Evolutionary conservation across 2,329 filamentous ascomycete genomes (phyloP), one percentile per base, ranked within the genome.

Genomic region (Hirsutella rhossiliensis): DNA sequence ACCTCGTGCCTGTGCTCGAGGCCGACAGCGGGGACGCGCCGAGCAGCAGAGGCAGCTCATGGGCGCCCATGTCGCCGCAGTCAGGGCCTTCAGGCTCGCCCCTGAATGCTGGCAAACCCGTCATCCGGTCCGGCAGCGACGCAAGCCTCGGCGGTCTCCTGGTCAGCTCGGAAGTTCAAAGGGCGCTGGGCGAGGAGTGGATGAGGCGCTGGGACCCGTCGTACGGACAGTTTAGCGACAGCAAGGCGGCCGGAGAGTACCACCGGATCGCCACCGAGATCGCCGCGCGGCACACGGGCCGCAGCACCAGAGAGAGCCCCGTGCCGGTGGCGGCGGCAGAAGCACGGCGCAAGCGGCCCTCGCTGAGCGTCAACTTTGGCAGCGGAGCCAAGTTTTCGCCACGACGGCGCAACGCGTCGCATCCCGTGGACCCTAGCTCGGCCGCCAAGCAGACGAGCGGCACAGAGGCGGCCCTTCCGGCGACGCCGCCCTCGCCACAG

Each of bases 181-280:
- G 18, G 34, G 30, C 38, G 5, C 36, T 46, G 31, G 45, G 50
- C 11, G 46, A 50, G 7, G 43, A 43, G 20, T 15, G 18, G 3
- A n/a, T 45, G 19, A 45, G 37, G 11, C 41, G 45, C 12, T 51
- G 48, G 53, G 48, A 53, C n/a, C 43, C 48, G 8, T 38, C 45
- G 1, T 51, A 56, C 41, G 54, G 50, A 38, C 54, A 59, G 36
- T 58, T 61, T 18, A 57, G 51, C 41, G 61, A 63, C 43, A 48
- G 47, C 18, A 55, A 55, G 41, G 54, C 56, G 5, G 56, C 61
- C 3, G 56, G 55, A 38, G 62, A 63, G 37, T 65, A 65, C 29
- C 62, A 65, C 44, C 54, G 54, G 9, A 56, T 65, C 41, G 54
- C 61, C 15, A 54, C 54, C 17, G 54, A 57, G 42, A 50, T 65